phyloP scores from a whole-genome alignment of 371 early-diverging fungal species.

The Blakeslea trispora region DNA sequence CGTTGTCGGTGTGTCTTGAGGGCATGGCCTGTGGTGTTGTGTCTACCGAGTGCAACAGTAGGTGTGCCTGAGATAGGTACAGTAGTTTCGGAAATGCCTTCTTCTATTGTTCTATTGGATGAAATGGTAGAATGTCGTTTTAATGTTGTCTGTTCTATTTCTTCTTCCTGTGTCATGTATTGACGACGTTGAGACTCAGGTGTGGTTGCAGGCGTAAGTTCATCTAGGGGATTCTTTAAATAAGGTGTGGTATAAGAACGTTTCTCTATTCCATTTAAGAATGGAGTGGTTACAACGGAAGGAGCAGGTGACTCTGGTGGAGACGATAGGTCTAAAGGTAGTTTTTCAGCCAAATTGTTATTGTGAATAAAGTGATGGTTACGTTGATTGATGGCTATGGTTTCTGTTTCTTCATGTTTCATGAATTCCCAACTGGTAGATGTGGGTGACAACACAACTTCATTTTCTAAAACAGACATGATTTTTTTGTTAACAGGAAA shows the following conservation, averaged over 20 bases:
- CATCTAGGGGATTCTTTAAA: slow-evolving; percentile 1
- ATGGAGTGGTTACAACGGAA: neutral
- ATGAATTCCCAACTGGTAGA: neutral
- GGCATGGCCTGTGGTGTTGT: slow-evolving; percentile 48
- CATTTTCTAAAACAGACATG: neutral
- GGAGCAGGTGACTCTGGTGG: slow-evolving; percentile 16
- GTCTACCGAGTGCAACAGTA: slow-evolving; percentile 24
- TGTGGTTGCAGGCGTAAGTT: slow-evolving; percentile 8
- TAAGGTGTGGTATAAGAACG: slow-evolving; percentile 21
- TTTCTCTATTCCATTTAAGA: slow-evolving; percentile 4
- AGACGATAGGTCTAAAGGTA: slow-evolving; percentile 9
- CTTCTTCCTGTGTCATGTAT: neutral
- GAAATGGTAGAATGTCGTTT: slow-evolving; percentile 26
- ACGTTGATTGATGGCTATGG: neutral
- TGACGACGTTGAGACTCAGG: slow-evolving; percentile 2
- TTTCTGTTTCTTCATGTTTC: neutral
- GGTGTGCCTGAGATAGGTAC: neutral
- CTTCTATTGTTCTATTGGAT: slow-evolving; percentile 7
- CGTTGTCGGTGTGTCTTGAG: slow-evolving; percentile 30
- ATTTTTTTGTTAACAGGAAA: neutral
- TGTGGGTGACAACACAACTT: neutral
- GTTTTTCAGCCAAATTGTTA: slow-evolving; percentile 1
- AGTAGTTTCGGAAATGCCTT: neutral
- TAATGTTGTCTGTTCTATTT: slow-evolving; percentile 1
- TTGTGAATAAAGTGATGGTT: neutral